Evolutionary conservation across 2,329 filamentous ascomycete species (phyloP).

Genomic region (Aspergillus calidoustus): DNA sequence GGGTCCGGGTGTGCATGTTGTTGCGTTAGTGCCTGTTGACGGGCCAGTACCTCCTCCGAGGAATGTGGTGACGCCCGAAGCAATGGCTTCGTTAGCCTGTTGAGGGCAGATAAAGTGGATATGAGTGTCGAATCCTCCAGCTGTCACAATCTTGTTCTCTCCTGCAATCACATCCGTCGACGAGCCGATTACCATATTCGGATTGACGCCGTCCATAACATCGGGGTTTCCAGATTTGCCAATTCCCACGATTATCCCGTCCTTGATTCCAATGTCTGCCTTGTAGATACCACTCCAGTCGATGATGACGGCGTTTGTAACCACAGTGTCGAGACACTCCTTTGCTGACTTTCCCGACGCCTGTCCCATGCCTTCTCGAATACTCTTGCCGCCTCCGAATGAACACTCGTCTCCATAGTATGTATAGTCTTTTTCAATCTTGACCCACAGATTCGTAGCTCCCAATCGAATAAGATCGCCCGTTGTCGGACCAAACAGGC

Average conservation of each 20-base stretch:
- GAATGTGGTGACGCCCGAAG: conserved; percentile 87
- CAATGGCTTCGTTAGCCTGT: conserved; percentile 80
- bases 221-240: conserved; percentile 98
- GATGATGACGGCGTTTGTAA: conserved; percentile 87
- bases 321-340: conserved; percentile 79
- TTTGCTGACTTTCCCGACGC: conserved; percentile 74
- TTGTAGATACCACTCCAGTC: conserved; percentile 96
- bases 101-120: conserved; percentile 97
- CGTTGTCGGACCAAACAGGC: conserved; percentile 91
- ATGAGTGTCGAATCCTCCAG: conserved; percentile 86
- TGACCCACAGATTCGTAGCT: conserved; percentile 85
- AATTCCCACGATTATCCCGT: conserved; percentile 83
- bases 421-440: conserved; percentile 84
- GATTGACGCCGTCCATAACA: conserved; percentile 85
- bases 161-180: conserved; percentile 91
- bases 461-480: conserved; percentile 84
- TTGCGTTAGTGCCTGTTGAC: conserved; percentile 88
- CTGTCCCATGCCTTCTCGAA: conserved; percentile 95
- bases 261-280: conserved; percentile 91
- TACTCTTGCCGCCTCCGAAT: conserved; percentile 91
- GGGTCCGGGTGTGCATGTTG: conserved; percentile 87
- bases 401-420: conserved; percentile 91
- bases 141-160: conserved; percentile 88
- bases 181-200: conserved; percentile 79
- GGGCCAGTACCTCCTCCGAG: conserved; percentile 90